phyloP scores from a whole-genome alignment of 106 monocot species.

The Acorus gramineus region DNA sequence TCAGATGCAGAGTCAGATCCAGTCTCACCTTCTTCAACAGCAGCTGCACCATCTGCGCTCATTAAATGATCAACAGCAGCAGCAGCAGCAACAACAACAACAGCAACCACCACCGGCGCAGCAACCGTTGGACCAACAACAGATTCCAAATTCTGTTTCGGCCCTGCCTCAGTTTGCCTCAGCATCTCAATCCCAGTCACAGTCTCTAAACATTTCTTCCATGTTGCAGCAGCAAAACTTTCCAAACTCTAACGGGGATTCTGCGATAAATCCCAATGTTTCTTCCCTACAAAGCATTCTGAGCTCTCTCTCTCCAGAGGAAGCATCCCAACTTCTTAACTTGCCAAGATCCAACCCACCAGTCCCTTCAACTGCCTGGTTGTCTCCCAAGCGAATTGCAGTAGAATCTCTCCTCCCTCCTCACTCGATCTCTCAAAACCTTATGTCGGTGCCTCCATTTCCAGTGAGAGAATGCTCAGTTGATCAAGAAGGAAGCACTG shows the following conservation, averaged over 20 bases:
- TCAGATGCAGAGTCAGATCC: constrained; percentile 9
- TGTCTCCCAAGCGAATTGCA: constrained; percentile 44
- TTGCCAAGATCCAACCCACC: constrained; percentile 33
- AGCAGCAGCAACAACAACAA: constrained; percentile 4
- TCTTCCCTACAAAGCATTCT: constrained; percentile 48
- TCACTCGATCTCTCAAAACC: constrained; percentile 14
- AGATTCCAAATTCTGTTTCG: constrained; percentile 24
- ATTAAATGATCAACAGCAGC: constrained; percentile 20
- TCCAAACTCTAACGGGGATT: constrained; percentile 32
- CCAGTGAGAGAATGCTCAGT: constrained; percentile 44
- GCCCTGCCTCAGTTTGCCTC: constrained; percentile 30
- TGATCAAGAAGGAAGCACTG: constrained; percentile 39
- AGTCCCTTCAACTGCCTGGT: constrained; percentile 30
- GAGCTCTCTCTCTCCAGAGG: constrained; percentile 57
- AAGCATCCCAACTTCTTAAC: constrained; percentile 36
- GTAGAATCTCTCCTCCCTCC: constrained; percentile 38
- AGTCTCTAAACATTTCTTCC: constrained; percentile 10
- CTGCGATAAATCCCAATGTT: constrained; percentile 20
- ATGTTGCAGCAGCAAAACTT: constrained; percentile 42
- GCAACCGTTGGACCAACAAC: constrained; percentile 26
- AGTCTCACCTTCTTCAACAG: constrained; percentile 11
- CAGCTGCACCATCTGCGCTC: constrained; percentile 25
- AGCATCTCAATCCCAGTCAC: constrained; percentile 25
- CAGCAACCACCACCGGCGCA: constrained; percentile 16
- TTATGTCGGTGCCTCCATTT: constrained; percentile 37